Evolutionary conservation across 73 alveolate species (phyloP), one percentile per base, ranked within the genome.

Genomic region (Uronychia binucleata): DNA sequence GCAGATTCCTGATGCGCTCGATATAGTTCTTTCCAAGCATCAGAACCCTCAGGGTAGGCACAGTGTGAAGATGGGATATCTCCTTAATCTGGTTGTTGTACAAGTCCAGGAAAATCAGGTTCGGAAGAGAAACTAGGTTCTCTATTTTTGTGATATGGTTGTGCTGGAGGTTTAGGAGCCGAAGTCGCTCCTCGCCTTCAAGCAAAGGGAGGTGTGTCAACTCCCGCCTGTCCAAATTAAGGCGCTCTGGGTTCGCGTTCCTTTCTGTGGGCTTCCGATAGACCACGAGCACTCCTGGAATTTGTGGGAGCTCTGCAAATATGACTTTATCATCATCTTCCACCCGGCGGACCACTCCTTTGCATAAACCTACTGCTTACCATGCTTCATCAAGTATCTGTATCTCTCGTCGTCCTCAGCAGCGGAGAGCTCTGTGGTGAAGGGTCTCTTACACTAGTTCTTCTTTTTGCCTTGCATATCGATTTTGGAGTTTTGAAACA

Each of bases 101-200:
- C 76, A 96, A 91, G 83, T 96, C 98, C 75, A 96, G 88, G 87
- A 94, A 96, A n/a, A 96, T 80, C 88, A 96, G 85, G 83, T 95
- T 95, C 33, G 98, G 98, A 26, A 96, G 88, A 27, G 98, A 95
- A n/a, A 96, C 96, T 75, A 96, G 81, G 77, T 96, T 96, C 82
- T 96, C 99, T 30, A 96, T 93, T 88, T 96, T 96, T 31, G 93
- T 33, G 0, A 96, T 96, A 75, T 92, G 91, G 80, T 96, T 96
- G 85, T 92, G 95, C 93, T 96, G 94, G 60, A 92, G 87, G 85
- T 91, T 89, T 59, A 96, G 80, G 34, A 96, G 87, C 79, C 95
- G 91, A 34, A 96, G 93, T 82, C 86, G 95, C 82, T 96, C 99
- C 87, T 96, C 99, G 5, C 99, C 99, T 84, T 96, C 99, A 30